Evolutionary conservation across 208 protist species (phyloP), one percentile per base, ranked within the genome.

Genomic region (Leishmania guyanensis): DNA sequence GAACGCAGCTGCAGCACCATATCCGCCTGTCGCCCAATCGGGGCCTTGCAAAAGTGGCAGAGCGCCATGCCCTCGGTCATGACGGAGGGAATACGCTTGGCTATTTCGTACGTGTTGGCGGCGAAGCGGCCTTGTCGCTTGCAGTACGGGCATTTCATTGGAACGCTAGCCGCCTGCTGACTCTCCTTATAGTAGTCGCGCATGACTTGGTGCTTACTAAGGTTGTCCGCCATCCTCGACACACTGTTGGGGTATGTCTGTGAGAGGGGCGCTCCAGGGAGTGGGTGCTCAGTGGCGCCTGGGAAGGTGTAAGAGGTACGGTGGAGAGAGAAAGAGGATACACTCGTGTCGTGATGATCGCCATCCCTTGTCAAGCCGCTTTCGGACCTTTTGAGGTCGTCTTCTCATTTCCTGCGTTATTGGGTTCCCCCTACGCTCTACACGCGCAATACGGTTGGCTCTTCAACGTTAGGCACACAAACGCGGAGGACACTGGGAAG

Each of bases 161-260:
- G 86, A 58, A 72, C 74, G 29, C 60, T 68, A 2, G 77, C 64
- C 0, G 78, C 80, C n/a, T 80, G 70, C 39, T 84, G 68, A 17
- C 88, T 65, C 78, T 91, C 90, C 54, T 83, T 81, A 72, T 94
- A 96, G 84, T 96, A 94, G 81, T 96, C 88, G 20, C 88, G 53
- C 58, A 75, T 5, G 22, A 86, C 83, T 6, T 77, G 64, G 62
- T 86, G 78, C 60, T 83, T 76, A 64, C 77, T 75, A 48, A 85
- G 72, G 17, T 48, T 50, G 36, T 85, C 82, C 33, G 17, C 60
- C 76, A 76, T 71, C 72, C 72, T 68, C 29, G 14, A 5, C 53
- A 33, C 43, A 50, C 74, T 22, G 17, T 43, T 65, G 74, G 22
- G 2, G 54, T 66, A 10, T 64, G 33, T 29, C 8, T 77, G 51